Conservation (phyloP, 192 early-diverging fungal genomes). For the Linnemannia exigua region DNA sequence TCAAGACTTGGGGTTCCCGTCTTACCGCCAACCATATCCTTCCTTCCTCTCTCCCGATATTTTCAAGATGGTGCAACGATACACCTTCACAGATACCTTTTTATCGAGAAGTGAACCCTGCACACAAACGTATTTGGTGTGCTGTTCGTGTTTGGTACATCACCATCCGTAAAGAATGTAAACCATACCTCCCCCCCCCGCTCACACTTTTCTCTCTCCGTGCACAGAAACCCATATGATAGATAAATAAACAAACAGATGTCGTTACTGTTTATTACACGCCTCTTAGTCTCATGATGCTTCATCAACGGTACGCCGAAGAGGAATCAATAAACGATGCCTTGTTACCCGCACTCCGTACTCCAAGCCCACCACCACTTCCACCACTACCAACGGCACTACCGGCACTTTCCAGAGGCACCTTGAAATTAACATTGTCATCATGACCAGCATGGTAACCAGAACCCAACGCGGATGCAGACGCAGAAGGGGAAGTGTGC, state of each 20-base stretch:
- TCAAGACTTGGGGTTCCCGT: not conserved
- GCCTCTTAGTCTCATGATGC: not conserved
- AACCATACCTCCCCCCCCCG: too few relatives aligned
- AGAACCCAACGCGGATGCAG: not conserved
- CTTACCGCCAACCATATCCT: not conserved
- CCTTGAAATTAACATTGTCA: not conserved
- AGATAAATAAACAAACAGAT: too few relatives aligned
- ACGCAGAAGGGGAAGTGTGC: not conserved
- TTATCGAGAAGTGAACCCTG: not conserved
- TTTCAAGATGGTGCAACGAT: not conserved
- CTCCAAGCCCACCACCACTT: not conserved
- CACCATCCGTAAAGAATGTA: not conserved
- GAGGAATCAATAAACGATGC: conserved; percentile 32
- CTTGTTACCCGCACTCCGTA: conserved; percentile 19
- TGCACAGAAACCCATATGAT: too few relatives aligned
- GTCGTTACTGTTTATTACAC: not conserved
- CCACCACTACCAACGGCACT: not conserved
- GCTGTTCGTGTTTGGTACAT: not conserved
- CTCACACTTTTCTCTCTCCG: not conserved
- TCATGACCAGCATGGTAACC: not conserved
- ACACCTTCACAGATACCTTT: not conserved
- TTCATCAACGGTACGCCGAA: conserved; percentile 7
- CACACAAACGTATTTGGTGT: not conserved
- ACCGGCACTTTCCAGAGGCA: not conserved
- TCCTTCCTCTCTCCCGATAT: not conserved